Evolutionary conservation across 257 asterid species (phyloP).

Genomic region (Scutellaria barbata): DNA sequence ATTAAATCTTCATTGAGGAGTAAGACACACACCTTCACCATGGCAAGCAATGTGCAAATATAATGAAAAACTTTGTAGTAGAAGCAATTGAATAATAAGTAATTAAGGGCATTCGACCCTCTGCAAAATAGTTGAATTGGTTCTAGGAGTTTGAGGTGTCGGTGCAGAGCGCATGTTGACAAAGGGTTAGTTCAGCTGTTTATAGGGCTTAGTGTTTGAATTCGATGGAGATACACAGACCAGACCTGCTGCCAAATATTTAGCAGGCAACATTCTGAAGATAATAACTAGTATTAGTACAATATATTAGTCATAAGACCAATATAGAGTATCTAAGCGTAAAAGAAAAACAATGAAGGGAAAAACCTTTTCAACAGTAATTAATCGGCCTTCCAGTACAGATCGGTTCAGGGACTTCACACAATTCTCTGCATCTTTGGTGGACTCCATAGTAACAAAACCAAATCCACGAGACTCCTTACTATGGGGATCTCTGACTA

Average conservation of each 20-base stretch:
- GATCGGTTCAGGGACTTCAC: conserved; percentile 31
- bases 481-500: conserved; percentile 38
- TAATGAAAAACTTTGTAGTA: conserved; percentile 32
- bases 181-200: neutral
- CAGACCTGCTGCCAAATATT: conserved; percentile 58
- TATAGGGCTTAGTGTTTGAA: conserved; percentile 30
- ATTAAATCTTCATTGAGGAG: conserved; percentile 1
- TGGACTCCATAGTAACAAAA: conserved; percentile 35
- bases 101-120: conserved; percentile 33
- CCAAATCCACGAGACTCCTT: conserved; percentile 41
- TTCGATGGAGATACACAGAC: conserved; percentile 53
- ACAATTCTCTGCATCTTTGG: conserved; percentile 31
- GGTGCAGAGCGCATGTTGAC: conserved; percentile 32
- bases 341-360: neutral
- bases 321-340: conserved; percentile 20
- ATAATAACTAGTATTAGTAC: conserved; percentile 23
- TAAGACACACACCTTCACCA: conserved; percentile 33
- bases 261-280: conserved; percentile 39
- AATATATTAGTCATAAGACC: conserved; percentile 16
- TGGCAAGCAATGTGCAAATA: conserved; percentile 28
- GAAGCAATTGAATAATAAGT: conserved; percentile 30
- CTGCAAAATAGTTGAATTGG: conserved; percentile 25
- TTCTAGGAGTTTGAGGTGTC: conserved; percentile 30
- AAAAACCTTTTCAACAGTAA: conserved; percentile 36
- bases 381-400: conserved; percentile 36